Conservation (phyloP, 2,329 filamentous ascomycete genomes). For the Ilyonectria mors-panacis region DNA sequence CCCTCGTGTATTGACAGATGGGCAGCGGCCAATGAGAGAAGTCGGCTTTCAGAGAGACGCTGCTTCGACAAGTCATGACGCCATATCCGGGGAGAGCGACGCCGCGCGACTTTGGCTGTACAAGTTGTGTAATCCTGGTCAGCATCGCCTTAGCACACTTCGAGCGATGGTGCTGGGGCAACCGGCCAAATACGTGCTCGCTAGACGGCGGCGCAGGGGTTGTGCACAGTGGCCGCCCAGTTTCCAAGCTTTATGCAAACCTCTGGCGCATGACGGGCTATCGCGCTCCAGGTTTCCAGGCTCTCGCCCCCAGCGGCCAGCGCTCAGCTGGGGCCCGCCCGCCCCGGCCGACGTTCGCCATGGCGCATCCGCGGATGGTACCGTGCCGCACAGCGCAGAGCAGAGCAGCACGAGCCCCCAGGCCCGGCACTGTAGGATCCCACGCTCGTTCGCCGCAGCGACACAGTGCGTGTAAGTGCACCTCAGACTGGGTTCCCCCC, state of each 20-base stretch:
- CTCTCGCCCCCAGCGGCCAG: neutral
- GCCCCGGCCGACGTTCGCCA: slow-evolving; percentile 11
- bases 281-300: neutral
- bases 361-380: slow-evolving; percentile 9
- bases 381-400: slow-evolving; percentile 9
- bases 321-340: slow-evolving; percentile 5
- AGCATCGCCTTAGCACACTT: slow-evolving; percentile 21
- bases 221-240: slow-evolving; percentile 6
- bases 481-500: slow-evolving; percentile 20
- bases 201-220: slow-evolving; percentile 8
- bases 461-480: slow-evolving; percentile 6
- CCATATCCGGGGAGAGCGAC: slow-evolving; percentile 5
- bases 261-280: slow-evolving; percentile 14
- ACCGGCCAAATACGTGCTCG: slow-evolving; percentile 28
- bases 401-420: neutral
- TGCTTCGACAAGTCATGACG: slow-evolving; percentile 7
- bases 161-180: slow-evolving; percentile 31
- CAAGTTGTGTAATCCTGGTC: slow-evolving; percentile 16
- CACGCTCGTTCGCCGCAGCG: neutral
- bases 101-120: slow-evolving; percentile 20
- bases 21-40: slow-evolving; percentile 15
- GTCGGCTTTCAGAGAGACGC: neutral
- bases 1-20: slow-evolving; percentile 5
- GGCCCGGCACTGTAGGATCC: slow-evolving; percentile 17
- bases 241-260: slow-evolving; percentile 13